A percentile compares a stretch with the other conserved stretches of the same genome.
Conservation (phyloP, 2,329 filamentous ascomycete species). For the Mycosphaerella arachidis region DNA sequence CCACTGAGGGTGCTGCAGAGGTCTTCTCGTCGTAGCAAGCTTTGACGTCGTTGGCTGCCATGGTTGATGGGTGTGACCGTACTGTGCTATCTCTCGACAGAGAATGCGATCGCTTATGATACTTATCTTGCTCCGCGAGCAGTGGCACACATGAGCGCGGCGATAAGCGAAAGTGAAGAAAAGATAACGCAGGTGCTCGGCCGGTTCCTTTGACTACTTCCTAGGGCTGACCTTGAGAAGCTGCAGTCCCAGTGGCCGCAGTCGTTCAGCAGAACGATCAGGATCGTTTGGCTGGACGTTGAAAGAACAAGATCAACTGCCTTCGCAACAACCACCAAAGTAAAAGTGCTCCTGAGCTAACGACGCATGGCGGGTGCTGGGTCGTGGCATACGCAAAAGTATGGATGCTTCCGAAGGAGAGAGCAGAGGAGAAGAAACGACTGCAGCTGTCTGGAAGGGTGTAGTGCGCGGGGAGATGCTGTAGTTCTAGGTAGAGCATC, state of each 20-base stretch:
- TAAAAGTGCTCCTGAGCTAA: not conserved
- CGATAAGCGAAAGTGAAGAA: not conserved
- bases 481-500: too few relatives aligned
- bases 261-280: not conserved
- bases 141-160: not conserved
- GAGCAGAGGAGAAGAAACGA: not conserved
- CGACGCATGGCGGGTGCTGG: not conserved
- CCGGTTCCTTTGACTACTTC: not conserved
- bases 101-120: not conserved
- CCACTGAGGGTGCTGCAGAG: slow-evolving; percentile 24
- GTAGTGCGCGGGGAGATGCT: not conserved
- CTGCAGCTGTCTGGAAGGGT: not conserved
- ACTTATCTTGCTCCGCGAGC: not conserved
- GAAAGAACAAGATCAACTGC: not conserved
- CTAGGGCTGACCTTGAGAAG: not conserved
- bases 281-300: not conserved
- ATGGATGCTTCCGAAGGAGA: not conserved
- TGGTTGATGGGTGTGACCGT: not conserved
- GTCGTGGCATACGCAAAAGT: not conserved
- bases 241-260: not conserved
- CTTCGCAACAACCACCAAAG: not conserved
- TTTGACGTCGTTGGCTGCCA: slow-evolving; percentile 12
- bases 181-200: not conserved
- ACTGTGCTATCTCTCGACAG: not conserved
- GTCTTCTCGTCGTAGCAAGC: slow-evolving; percentile 17